phyloP scores from a whole-genome alignment of 495 filamentous ascomycete species.

The Staphylotrichum longicolle region DNA sequence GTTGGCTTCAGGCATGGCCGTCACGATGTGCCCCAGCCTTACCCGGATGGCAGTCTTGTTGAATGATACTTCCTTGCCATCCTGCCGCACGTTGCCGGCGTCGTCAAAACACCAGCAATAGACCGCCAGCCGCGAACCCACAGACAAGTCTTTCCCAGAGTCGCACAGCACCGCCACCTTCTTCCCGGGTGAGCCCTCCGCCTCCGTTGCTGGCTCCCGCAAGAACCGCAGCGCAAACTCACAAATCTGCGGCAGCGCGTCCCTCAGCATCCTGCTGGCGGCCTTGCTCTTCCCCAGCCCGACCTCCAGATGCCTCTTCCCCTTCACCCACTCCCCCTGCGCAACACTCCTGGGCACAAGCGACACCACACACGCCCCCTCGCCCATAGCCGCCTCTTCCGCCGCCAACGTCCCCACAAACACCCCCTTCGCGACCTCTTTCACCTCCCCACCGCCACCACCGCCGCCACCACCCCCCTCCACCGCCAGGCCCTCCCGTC shows the following conservation, averaged over 20 bases:
- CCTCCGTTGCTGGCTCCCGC: background rate
- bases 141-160: slow-evolving; percentile 42
- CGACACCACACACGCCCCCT: slow-evolving; percentile 27
- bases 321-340: slow-evolving; percentile 35
- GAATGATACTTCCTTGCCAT: slow-evolving; percentile 39
- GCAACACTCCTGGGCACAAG: slow-evolving; percentile 39
- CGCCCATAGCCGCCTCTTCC: slow-evolving; percentile 13
- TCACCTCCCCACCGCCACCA: slow-evolving; percentile 27
- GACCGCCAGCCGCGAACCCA: slow-evolving; percentile 50
- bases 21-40: slow-evolving; percentile 74
- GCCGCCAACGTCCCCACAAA: slow-evolving; percentile 35
- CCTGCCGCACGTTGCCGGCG: slow-evolving; percentile 29
- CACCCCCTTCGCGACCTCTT: slow-evolving; percentile 35
- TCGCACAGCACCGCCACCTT: slow-evolving; percentile 43
- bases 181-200: slow-evolving; percentile 10
- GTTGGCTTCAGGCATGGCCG: slow-evolving; percentile 69
- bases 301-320: slow-evolving; percentile 54
- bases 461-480: slow-evolving; percentile 26
- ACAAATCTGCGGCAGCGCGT: slow-evolving; percentile 58
- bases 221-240: slow-evolving; percentile 42
- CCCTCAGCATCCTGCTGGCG: slow-evolving; percentile 71
- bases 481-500: slow-evolving; percentile 15
- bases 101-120: slow-evolving; percentile 44
- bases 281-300: slow-evolving; percentile 63
- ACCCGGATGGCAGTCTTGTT: slow-evolving; percentile 76